These are phyloP conservation scores for Saccharomycopsis sp. DNA, from an alignment of 805 yeast species.

Conservation along the genomic window DNA sequence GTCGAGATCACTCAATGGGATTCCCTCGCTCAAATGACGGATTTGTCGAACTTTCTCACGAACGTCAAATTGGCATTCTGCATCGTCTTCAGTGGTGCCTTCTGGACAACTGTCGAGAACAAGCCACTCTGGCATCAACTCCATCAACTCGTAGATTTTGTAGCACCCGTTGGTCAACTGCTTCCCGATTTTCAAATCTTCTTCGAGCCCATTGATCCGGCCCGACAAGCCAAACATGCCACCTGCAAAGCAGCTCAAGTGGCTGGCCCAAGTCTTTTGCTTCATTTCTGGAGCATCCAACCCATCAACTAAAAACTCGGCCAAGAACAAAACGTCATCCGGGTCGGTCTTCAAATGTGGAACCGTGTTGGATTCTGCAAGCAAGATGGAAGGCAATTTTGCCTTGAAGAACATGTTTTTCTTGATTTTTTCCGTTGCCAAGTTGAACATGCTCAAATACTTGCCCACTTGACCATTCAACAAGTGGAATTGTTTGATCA, in stretches of 20 bases:
- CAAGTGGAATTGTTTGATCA: constrained; percentile 39
- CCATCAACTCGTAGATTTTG: constrained; percentile 33
- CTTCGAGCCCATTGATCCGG: constrained; percentile 25
- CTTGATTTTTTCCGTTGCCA: constrained; percentile 32
- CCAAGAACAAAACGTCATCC: constrained; percentile 20
- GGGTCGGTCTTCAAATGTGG: constrained; percentile 20
- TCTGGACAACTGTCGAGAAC: constrained; percentile 25
- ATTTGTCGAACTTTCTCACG: constrained; percentile 9
- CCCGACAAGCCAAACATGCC: constrained; percentile 45
- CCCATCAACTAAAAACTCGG: constrained; percentile 24
- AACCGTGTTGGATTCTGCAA: constrained; percentile 10
- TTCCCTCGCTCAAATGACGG: background rate
- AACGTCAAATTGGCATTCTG: constrained; percentile 24
- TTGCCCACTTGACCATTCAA: constrained; percentile 32
- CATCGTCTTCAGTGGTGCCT: constrained; percentile 17
- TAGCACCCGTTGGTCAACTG: constrained; percentile 42
- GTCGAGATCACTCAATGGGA: no score
- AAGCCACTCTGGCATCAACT: constrained; percentile 37
- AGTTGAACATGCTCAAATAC: constrained; percentile 29
- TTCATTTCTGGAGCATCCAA: constrained; percentile 16
- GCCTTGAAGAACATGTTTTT: constrained; percentile 39
- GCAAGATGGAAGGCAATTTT: constrained; percentile 29
- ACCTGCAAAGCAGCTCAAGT: constrained; percentile 44
- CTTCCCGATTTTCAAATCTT: constrained; percentile 34
- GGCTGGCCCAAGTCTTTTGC: constrained; percentile 28